Conservation (phyloP, 495 filamentous ascomycete species). For the Trichocladium antarcticum region DNA sequence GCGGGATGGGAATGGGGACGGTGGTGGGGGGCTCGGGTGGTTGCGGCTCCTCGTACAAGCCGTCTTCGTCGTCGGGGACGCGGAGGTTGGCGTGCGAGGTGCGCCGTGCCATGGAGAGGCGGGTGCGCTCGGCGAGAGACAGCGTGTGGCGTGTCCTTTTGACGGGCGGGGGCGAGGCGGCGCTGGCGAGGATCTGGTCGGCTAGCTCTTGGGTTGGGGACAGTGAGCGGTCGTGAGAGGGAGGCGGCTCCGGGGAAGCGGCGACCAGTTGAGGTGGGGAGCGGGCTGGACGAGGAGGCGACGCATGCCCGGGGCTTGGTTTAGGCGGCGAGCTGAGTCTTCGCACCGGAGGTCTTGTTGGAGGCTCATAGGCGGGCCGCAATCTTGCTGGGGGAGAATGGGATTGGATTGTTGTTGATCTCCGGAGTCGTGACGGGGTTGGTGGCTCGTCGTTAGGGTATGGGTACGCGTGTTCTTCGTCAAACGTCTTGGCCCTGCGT, state of each 20-base stretch:
- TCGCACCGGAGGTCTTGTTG: slow-evolving; percentile 7
- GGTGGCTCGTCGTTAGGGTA: not conserved
- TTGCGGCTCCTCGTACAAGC: slow-evolving; percentile 7
- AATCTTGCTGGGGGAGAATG: not conserved
- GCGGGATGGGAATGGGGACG: too few relatives aligned
- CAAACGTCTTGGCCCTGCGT: slow-evolving; percentile 13
- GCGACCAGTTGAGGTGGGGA: not conserved
- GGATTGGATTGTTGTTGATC: slow-evolving; percentile 15
- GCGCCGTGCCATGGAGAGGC: slow-evolving; percentile 39
- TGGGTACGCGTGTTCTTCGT: slow-evolving; percentile 1
- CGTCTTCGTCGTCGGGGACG: slow-evolving; percentile 3
- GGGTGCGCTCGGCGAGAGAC: slow-evolving; percentile 44
- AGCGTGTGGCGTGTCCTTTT: slow-evolving; percentile 43
- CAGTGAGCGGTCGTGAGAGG: slow-evolving; percentile 11
- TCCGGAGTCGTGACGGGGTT: slow-evolving; percentile 11
- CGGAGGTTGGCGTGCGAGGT: slow-evolving; percentile 24
- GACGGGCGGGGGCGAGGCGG: slow-evolving; percentile 40
- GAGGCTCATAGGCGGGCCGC: not conserved
- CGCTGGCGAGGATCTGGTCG: slow-evolving; percentile 43
- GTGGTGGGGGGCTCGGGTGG: slow-evolving; percentile 17
- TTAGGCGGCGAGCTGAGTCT: slow-evolving; percentile 11
- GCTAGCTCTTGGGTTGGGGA: slow-evolving; percentile 42
- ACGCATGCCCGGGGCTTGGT: slow-evolving; percentile 3
- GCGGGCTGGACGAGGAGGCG: not conserved
- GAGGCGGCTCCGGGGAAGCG: slow-evolving; percentile 4